Base-by-base conservation (phyloP, 1,139 yeast genomes). In the Yamadazyma spencermartinsiae region DNA sequence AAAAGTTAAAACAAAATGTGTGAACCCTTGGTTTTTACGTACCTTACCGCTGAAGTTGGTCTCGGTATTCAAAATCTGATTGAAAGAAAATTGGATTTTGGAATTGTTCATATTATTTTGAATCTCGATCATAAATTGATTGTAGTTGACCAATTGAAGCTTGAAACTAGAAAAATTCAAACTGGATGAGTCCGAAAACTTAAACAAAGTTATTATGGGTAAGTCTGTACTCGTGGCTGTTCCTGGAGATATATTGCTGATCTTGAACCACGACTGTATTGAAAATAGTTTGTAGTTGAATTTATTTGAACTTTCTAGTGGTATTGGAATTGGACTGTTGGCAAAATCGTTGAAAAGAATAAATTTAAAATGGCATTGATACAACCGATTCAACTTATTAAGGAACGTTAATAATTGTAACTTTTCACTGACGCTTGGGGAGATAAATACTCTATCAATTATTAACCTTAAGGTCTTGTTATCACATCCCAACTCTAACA, bases 401-500 rank as follows among this genome's bases (percentile, higher is more conserved):
- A 68, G 44, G 10, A 69, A 47, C 15, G 61, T 60, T 13, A 65
- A 45, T 1, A 62, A 34, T 1, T 51, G 36, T 17, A 60, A 35
- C 36, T 50, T 59, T 11, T 52, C 49, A 14, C 36, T 30, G 1
- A 45, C 9, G 4, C 36, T 33, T 4, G 31, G 20, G 9, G 41
- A 36, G 15, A 43, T 44, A 35, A 52, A 48, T 17, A 63, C 37
- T 10, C 56, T 55, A 6, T 41, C 20, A 1, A 63, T 32, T 11
- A 66, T 39, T 31, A 44, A 48, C 34, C 52, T 49, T 29, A 67
- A 46, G 21, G 44, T 42, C 9, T 44, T 42, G 2, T 57, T 51
- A 33, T 58, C 59, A 49, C 71, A 63, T 0, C 76, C 76, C 17
- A 69, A 49, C 44, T 68, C 74, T 36, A 61, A 46, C 28, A 69